These are phyloP conservation scores for Penicillium tannophilum DNA, from an alignment of 495 filamentous ascomycete genomes.

Conservation along the genomic window DNA sequence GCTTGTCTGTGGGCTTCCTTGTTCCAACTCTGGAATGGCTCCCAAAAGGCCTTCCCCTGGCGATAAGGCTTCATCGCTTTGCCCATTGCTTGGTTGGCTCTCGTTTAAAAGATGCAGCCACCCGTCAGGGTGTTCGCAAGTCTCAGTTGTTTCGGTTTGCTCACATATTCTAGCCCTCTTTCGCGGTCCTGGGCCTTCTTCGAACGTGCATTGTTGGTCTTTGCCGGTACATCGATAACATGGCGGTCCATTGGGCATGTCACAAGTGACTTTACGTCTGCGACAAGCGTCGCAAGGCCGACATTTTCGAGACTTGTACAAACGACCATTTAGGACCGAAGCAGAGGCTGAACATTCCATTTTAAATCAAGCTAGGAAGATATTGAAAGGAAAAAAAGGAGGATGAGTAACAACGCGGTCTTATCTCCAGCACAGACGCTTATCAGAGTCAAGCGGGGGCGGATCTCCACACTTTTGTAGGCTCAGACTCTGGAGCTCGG, in stretches of 20 bases:
- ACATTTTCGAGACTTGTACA: constrained; percentile 11
- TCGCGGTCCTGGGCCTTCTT: constrained; percentile 8
- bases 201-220: constrained; percentile 6
- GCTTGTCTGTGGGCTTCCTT: too few species aligned
- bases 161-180: constrained; percentile 1
- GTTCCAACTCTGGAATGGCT: too few species aligned
- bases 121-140: background rate
- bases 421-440: constrained; percentile 1
- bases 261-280: constrained; percentile 9
- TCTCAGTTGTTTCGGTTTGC: too few species aligned
- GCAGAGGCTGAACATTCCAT: background rate
- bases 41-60: too few species aligned
- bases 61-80: too few species aligned
- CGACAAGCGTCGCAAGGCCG: constrained; percentile 9
- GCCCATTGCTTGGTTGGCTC: too few species aligned
- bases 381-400: background rate
- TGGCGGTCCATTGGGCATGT: constrained; percentile 10
- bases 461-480: background rate
- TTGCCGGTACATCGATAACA: constrained; percentile 8
- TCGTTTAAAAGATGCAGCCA: background rate
- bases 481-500: too few species aligned
- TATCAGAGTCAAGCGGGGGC: background rate
- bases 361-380: background rate
- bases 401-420: background rate
- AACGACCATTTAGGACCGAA: background rate